Percentiles rank a stretch among this genome's conserved stretches.
These are phyloP conservation scores for Talaromyces sp. DNA, from an alignment of 2,329 filamentous ascomycete species.

Conservation along the genomic window DNA sequence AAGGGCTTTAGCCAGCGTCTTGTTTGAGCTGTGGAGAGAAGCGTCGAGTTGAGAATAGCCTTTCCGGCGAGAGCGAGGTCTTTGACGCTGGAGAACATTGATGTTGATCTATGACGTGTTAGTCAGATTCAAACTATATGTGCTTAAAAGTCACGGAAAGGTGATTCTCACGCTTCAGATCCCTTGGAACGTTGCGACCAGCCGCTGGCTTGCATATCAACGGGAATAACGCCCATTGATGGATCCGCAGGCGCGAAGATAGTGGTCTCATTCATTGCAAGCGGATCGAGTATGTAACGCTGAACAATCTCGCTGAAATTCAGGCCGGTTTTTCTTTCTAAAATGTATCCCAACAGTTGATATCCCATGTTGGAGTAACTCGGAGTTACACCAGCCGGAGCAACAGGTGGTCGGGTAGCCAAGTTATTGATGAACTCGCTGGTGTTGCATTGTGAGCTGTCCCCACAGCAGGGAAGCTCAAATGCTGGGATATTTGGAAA, in stretches of 20 bases:
- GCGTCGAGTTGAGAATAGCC: constrained; percentile 32
- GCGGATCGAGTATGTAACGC: neutral
- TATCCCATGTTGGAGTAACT: constrained; percentile 37
- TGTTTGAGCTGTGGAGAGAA: constrained; percentile 29
- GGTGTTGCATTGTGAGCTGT: neutral
- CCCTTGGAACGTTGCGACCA: neutral
- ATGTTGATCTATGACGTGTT: neutral
- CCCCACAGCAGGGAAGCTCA: neutral
- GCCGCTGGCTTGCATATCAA: neutral
- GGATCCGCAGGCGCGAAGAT: neutral
- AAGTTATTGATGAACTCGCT: neutral
- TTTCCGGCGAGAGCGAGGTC: constrained; percentile 21
- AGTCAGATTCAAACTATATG: neutral
- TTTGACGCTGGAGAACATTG: neutral
- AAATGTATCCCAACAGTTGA: constrained; percentile 31
- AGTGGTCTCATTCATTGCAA: neutral
- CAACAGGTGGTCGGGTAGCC: neutral
- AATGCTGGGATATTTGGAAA: neutral
- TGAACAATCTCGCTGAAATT: neutral
- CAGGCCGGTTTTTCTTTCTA: constrained; percentile 30
- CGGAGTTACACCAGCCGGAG: constrained; percentile 26
- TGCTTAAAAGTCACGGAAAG: neutral
- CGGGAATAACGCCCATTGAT: neutral
- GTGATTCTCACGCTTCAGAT: neutral
- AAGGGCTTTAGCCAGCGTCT: constrained; percentile 39